These are phyloP conservation scores for Saccharomycopsis guyanensis DNA, from an alignment of 805 yeast species.

Conservation along the genomic window DNA sequence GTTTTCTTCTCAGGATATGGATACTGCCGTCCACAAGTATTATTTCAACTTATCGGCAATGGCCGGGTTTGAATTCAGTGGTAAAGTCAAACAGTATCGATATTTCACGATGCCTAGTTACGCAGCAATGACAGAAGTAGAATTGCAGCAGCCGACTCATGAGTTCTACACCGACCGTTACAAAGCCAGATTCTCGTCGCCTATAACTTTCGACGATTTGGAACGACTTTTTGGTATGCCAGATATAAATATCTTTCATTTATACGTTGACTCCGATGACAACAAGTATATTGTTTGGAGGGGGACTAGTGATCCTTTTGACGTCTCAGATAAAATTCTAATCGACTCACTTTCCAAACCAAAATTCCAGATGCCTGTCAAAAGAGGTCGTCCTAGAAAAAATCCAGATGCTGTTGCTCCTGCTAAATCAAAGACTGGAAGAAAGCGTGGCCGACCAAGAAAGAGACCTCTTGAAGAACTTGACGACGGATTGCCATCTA, in stretches of 20 bases:
- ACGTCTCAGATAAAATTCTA: not conserved
- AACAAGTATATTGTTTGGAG: not conserved
- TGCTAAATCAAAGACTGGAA: not conserved
- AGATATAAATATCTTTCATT: not conserved
- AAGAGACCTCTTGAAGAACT: not conserved
- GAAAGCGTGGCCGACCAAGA: not conserved
- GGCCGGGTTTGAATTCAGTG: slow-evolving; percentile 6
- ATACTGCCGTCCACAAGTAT: not conserved
- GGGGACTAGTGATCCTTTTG: not conserved
- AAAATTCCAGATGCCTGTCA: not conserved
- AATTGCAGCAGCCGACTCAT: not conserved
- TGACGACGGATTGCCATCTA: too few species aligned
- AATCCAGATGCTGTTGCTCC: not conserved
- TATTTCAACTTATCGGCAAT: not conserved
- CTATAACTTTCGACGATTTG: not conserved
- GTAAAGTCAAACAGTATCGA: slow-evolving; percentile 3
- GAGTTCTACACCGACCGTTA: slow-evolving; percentile 8
- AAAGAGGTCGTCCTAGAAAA: not conserved
- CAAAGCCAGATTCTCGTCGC: not conserved
- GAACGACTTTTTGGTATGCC: not conserved
- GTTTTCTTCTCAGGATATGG: not conserved
- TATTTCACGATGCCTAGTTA: not conserved
- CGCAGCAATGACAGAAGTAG: not conserved
- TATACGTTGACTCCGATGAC: not conserved
- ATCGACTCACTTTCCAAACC: not conserved